phyloP scores from a whole-genome alignment of 2,329 filamentous ascomycete genomes.

The Beauveria varroae region DNA sequence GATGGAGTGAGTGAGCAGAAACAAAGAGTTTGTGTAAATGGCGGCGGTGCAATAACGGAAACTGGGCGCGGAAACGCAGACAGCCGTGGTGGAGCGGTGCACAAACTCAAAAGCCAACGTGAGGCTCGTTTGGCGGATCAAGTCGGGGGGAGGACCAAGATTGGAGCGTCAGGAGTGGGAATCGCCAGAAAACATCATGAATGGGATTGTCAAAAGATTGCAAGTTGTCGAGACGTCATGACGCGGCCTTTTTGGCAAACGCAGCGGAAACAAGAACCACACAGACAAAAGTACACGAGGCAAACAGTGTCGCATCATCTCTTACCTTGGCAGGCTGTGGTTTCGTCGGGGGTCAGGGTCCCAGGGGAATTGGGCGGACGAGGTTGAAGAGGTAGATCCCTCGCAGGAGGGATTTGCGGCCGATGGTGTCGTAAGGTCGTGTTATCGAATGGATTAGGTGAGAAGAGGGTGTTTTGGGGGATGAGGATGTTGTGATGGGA shows the following conservation, averaged over 20 bases:
- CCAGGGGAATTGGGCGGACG: background rate
- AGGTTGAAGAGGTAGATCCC: background rate
- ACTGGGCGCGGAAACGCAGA: background rate
- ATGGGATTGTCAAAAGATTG: background rate
- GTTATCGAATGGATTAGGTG: background rate
- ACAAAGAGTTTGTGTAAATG: background rate
- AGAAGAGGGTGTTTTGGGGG: background rate
- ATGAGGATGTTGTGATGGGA: background rate
- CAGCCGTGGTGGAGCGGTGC: constrained; percentile 4
- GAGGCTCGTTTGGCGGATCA: background rate
- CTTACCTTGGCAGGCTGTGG: constrained; percentile 2
- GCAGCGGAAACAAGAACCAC: background rate
- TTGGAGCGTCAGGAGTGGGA: background rate
- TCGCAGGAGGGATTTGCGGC: background rate
- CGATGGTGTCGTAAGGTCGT: background rate
- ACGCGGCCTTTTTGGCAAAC: background rate
- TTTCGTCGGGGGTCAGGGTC: background rate
- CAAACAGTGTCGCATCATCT: background rate
- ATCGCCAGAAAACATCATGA: background rate
- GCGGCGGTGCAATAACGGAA: background rate
- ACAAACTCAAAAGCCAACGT: background rate
- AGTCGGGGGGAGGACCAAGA: background rate
- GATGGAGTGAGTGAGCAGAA: background rate
- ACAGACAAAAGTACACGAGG: background rate
- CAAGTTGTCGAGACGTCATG: background rate